Evolutionary conservation across 768 basidiomycete genomes (phyloP).

Genomic region (Leccinum rimulosum): DNA sequence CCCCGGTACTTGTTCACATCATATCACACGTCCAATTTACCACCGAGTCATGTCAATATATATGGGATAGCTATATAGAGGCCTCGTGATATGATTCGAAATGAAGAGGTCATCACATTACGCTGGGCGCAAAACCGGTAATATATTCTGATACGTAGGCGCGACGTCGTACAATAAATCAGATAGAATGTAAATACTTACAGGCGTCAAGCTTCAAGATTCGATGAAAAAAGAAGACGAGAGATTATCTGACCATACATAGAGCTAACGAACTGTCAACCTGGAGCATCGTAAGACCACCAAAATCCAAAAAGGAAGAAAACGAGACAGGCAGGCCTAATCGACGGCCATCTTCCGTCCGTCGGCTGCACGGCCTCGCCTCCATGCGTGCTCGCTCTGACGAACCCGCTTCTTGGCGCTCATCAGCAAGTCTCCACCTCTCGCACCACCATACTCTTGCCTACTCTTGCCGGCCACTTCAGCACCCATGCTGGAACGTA

Average conservation of each 20-base stretch:
- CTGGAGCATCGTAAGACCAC: not conserved
- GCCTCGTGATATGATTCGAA: not conserved
- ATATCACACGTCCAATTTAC: not conserved
- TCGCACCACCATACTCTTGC: conserved; percentile 24
- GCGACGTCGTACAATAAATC: conserved; percentile 9
- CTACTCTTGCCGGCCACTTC: conserved; percentile 24
- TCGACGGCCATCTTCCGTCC: conserved; percentile 15
- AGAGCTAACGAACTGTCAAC: conserved; percentile 7
- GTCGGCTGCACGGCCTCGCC: conserved; percentile 43
- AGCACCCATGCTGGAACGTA: conserved; percentile 54
- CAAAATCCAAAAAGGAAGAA: not conserved
- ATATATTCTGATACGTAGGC: not conserved
- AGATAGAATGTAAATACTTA: not conserved
- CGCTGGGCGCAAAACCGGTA: not conserved
- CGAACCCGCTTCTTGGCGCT: conserved; percentile 72
- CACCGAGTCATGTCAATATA: not conserved
- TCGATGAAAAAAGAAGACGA: not conserved
- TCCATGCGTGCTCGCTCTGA: conserved; percentile 71
- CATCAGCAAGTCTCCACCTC: conserved; percentile 44
- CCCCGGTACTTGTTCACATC: not conserved
- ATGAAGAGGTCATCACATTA: not conserved
- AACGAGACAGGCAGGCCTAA: not conserved
- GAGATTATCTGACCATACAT: conserved; percentile 14
- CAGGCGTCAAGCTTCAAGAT: not conserved
- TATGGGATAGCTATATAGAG: not conserved